Conservation (phyloP, 768 basidiomycete species). For the Mrakia hoshinonis region DNA sequence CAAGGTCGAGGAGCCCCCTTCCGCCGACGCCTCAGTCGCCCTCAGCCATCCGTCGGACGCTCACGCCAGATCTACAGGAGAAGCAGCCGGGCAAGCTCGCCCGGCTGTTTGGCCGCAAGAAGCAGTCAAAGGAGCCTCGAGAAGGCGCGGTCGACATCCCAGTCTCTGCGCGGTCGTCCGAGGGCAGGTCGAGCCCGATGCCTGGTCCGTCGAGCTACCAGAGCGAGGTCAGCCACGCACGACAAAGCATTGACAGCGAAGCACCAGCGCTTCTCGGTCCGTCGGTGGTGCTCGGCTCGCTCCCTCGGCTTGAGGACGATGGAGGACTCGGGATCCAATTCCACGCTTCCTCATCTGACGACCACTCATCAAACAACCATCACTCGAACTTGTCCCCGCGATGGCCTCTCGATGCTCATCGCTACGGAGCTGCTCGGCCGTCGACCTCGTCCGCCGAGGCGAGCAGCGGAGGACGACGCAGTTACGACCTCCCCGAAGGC, state of each 20-base stretch:
- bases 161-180: neutral
- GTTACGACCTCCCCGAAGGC: neutral
- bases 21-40: conserved; percentile 7
- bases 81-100: conserved; percentile 10
- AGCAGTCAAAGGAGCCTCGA: neutral
- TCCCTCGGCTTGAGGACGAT: neutral
- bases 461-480: neutral
- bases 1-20: neutral
- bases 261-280: neutral
- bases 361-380: conserved; percentile 4
- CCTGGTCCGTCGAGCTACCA: conserved; percentile 37
- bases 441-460: neutral
- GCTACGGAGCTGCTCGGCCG: neutral
- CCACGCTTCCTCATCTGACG: neutral
- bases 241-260: neutral
- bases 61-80: neutral
- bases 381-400: neutral
- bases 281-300: neutral
- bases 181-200: neutral
- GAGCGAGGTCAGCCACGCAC: conserved; percentile 49
- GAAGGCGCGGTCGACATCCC: neutral
- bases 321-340: conserved; percentile 16
- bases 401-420: neutral
- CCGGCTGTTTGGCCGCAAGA: neutral
- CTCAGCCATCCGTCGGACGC: neutral